Conservation (phyloP, 257 asterid genomes). For the Solanum microdontum region DNA sequence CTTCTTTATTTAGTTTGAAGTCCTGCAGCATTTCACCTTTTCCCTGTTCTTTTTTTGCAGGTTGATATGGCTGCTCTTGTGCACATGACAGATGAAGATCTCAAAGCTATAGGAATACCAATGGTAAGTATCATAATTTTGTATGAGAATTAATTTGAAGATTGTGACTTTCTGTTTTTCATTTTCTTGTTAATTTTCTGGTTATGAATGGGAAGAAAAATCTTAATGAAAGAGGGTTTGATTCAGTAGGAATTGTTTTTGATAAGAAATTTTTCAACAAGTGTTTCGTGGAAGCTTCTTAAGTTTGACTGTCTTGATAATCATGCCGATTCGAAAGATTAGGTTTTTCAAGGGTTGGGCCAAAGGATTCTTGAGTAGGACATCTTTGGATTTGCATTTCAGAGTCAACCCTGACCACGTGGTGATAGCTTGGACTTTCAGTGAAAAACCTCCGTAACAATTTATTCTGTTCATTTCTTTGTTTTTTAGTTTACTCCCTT, state of each 20-base stretch:
- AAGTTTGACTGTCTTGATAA: background rate
- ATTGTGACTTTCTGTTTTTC: background rate
- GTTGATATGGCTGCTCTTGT: slow-evolving; percentile 92
- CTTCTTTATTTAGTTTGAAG: background rate
- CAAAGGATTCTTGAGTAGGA: too few species aligned
- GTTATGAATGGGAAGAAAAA: background rate
- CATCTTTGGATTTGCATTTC: too few species aligned
- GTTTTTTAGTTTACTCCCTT: too few species aligned
- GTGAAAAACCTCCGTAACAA: too few species aligned
- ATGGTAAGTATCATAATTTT: slow-evolving; percentile 38
- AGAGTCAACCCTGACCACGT: too few species aligned
- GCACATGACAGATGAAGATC: slow-evolving; percentile 98
- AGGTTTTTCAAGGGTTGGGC: too few species aligned
- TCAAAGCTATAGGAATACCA: slow-evolving; percentile 94
- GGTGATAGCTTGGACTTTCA: too few species aligned
- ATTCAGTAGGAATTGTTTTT: background rate
- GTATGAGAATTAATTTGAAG: background rate
- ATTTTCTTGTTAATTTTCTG: background rate
- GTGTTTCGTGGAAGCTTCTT: background rate
- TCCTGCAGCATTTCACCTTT: background rate
- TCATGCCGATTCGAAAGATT: too few species aligned
- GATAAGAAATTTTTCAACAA: background rate
- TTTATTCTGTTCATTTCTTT: too few species aligned
- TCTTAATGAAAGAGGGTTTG: background rate
- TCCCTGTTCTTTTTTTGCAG: slow-evolving; percentile 27